Percentiles rank a stretch among this genome's conserved stretches.
Conservation (phyloP, 768 basidiomycete genomes). For the Boletellus sp. region DNA sequence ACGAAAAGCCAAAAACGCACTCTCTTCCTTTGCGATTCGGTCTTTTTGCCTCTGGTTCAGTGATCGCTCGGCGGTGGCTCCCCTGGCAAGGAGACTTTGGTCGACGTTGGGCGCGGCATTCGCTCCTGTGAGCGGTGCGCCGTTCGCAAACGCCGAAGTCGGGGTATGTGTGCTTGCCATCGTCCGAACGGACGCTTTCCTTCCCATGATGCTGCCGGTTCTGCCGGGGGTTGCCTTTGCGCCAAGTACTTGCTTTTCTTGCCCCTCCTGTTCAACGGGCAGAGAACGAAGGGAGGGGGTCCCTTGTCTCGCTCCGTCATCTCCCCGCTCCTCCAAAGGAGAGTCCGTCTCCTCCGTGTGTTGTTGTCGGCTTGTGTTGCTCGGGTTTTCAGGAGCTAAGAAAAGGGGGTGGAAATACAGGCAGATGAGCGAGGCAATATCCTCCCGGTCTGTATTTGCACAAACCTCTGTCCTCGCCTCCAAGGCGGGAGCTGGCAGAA, state of each 20-base stretch:
- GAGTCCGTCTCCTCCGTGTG: background rate
- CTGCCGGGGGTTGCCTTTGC: background rate
- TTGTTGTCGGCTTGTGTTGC: background rate
- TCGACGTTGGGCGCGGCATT: constrained; percentile 40
- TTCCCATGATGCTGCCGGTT: constrained; percentile 4
- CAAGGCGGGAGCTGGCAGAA: background rate
- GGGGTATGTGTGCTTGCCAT: constrained; percentile 17
- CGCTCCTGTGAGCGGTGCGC: constrained; percentile 52
- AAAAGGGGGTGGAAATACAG: background rate
- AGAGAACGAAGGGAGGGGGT: constrained; percentile 25
- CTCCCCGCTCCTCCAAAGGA: background rate
- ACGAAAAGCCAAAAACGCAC: constrained; percentile 32
- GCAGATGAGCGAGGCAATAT: background rate
- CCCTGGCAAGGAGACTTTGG: constrained; percentile 38
- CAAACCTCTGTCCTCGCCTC: constrained; percentile 1
- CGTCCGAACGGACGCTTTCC: constrained; percentile 23
- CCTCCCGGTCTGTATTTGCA: background rate
- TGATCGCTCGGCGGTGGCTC: constrained; percentile 44
- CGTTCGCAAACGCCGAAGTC: constrained; percentile 44
- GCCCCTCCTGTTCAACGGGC: constrained; percentile 9
- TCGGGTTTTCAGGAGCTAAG: background rate
- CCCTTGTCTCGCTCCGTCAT: background rate
- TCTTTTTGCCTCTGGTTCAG: constrained; percentile 49
- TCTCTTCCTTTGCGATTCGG: constrained; percentile 49
- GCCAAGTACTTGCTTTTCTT: constrained; percentile 1